These are phyloP conservation scores for Ulmus americana DNA, from an alignment of 331 rosid species.

Conservation along the genomic window DNA sequence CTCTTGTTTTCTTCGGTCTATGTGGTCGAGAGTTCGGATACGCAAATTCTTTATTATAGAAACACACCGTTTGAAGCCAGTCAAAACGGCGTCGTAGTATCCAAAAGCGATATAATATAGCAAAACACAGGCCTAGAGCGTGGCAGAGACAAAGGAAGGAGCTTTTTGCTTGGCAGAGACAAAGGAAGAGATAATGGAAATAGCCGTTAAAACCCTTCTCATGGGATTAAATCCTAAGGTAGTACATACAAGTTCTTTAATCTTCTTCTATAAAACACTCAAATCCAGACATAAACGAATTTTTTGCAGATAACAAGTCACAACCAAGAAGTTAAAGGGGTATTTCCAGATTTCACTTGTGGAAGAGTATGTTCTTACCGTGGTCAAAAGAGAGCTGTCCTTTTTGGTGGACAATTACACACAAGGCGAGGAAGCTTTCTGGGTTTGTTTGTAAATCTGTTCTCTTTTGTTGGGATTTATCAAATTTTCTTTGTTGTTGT, in stretches of 20 bases:
- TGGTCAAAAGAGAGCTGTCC: constrained; percentile 21
- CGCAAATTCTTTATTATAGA: no score
- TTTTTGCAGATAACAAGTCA: constrained; percentile 31
- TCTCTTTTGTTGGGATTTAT: constrained; percentile 4
- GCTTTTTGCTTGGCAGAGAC: no score
- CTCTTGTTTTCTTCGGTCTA: not conserved
- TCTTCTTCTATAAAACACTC: not conserved
- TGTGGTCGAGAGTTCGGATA: not conserved
- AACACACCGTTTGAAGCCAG: no score
- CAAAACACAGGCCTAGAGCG: no score
- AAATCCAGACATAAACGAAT: not conserved
- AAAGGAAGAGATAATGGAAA: constrained; percentile 18
- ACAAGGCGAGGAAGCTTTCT: constrained; percentile 28
- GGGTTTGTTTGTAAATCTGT: constrained; percentile 3
- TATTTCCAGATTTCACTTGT: constrained; percentile 23
- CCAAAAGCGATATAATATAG: no score
- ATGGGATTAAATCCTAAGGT: constrained; percentile 45
- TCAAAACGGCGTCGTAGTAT: no score
- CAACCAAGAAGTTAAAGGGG: constrained; percentile 26
- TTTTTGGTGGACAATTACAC: constrained; percentile 15
- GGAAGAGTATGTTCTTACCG: constrained; percentile 22
- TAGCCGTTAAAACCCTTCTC: constrained; percentile 35
- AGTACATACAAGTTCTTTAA: not conserved
- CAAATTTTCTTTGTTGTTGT: constrained; percentile 17
- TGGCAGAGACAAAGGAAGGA: no score